Base-by-base conservation (phyloP, 257 asterid species). In the Fraxinus pennsylvanica region DNA sequence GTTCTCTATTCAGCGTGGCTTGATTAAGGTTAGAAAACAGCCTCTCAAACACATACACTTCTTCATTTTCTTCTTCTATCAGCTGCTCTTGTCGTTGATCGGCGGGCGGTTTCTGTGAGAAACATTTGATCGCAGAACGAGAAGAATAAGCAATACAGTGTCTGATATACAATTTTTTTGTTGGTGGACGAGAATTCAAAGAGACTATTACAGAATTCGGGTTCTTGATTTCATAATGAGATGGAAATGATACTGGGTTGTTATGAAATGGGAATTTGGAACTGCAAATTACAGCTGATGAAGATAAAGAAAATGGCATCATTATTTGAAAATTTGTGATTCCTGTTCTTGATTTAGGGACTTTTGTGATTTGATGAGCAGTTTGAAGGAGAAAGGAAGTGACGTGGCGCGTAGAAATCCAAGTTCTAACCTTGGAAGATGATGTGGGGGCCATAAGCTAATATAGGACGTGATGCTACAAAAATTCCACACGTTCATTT, bases 1-100 rank as follows among this genome's bases (percentile, higher is more conserved):
- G 91, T 73, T 94, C 98, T 82, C 97, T 91, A 77, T 83, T 89
- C 63, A 94, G 43, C 76, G 95, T 91, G 76, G 91, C 86, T 85
- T 87, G 96, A 81, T 91, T 92, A 75, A 94, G 96, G 82, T 92
- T 94, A 67, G 98, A 94, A 82, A 92, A 94, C 32, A 92, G 92
- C 80, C 97, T 87, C 87, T 89, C 96, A 71, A 88, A 90, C 19
- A 81, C 86, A 84, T 71, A 82, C 25, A 74, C 87, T 80, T 86
- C 81, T 47, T 78, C 78, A n/a, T 74, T 88, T 79, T 83, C 87
- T n/a, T 76, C 86, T 59, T 71, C 86, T 72, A 78, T 73, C 82
- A 57, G 21, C 84, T 68, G 67, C 79, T 82, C 82, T 41, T 77
- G 84, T 82, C 87, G 78, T 75, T 78, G 52, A 10, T 12, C 84